These are phyloP conservation scores for Trichoderma reesei DNA, from an alignment of 495 filamentous ascomycete genomes.

Conservation along the genomic window DNA sequence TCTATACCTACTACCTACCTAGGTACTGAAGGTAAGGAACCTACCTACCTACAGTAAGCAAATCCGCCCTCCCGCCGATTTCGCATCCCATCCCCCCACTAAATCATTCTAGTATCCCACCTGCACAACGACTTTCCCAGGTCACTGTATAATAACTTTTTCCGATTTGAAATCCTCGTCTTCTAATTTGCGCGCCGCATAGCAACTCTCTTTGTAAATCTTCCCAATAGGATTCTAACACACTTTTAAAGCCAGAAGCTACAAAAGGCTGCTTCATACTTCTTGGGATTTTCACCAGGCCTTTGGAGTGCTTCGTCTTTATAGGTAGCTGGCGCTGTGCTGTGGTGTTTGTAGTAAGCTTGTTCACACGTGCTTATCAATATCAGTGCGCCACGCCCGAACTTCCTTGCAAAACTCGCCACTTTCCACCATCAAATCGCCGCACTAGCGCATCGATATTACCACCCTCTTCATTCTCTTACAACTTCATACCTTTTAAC, in stretches of 20 bases:
- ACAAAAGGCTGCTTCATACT: no score
- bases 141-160: neutral
- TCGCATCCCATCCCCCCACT: conserved; percentile 19
- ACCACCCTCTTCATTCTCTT: neutral
- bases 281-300: no score
- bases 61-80: conserved; percentile 19
- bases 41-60: no score
- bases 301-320: no score
- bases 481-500: no score
- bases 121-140: neutral
- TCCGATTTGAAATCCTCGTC: neutral
- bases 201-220: neutral
- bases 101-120: neutral
- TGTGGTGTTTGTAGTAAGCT: neutral
- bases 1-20: no score
- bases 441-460: neutral
- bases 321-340: neutral
- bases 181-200: neutral
- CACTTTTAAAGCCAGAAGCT: neutral
- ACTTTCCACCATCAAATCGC: neutral
- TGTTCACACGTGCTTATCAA: conserved; percentile 8
- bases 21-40: no score
- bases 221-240: neutral
- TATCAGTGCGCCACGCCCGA: neutral
- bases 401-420: neutral